A percentile compares a stretch with the other conserved stretches of the same genome.
Conservation (phyloP, 805 yeast genomes). For the Dipodascus geniculatus region DNA sequence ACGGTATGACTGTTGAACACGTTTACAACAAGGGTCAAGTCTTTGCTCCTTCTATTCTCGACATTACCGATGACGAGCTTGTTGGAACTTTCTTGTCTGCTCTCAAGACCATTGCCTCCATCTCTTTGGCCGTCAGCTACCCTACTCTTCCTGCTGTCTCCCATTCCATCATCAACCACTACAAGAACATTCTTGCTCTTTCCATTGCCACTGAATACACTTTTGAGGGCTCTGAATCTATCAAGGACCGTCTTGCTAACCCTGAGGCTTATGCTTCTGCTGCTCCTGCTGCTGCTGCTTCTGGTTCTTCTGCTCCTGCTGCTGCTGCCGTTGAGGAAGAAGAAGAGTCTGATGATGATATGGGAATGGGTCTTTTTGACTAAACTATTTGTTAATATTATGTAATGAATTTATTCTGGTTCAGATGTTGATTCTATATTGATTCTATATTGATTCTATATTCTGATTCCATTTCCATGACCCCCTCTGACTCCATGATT, state of each 20-base stretch:
- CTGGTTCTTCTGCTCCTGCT: conserved; percentile 44
- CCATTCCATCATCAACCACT: conserved; percentile 97
- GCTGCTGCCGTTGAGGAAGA: conserved; percentile 64
- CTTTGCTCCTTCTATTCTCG: conserved; percentile 94
- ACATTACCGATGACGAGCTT: conserved; percentile 96
- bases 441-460: no score
- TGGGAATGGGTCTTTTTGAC: conserved; percentile 99
- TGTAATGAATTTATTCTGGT: no score
- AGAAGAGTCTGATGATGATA: conserved; percentile 58
- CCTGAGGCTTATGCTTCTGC: conserved; percentile 99
- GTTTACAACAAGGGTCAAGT: conserved; percentile 98
- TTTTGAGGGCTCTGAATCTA: conserved; percentile 97
- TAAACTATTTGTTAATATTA: conserved; percentile 31
- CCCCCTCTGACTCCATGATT: no score
- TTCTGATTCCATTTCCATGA: no score
- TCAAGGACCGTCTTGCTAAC: conserved; percentile 99
- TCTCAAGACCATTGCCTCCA: conserved; percentile 83
- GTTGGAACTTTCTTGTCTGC: conserved; percentile 87
- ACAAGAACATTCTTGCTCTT: conserved; percentile 96
- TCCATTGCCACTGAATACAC: conserved; percentile 98
- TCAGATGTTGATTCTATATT: no score
- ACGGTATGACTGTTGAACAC: conserved; percentile 93
- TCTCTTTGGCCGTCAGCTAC: conserved; percentile 96
- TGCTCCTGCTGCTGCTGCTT: conserved; percentile 93
- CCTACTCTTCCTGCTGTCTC: conserved; percentile 99